Conservation (phyloP, 1,284 basidiomycete species). For the Boletus sp. region DNA sequence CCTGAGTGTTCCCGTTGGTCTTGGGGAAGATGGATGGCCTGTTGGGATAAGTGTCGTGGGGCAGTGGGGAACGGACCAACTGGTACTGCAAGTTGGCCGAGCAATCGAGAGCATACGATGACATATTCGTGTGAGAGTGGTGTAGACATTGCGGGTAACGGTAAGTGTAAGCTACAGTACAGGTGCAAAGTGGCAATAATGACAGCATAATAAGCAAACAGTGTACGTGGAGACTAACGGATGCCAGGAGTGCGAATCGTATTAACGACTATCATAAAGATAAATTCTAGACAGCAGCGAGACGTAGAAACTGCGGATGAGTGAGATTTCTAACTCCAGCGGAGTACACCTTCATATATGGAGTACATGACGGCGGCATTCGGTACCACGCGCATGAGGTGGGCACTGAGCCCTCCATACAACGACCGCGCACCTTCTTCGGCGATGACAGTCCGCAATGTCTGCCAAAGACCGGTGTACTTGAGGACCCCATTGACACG, state of each 20-base stretch:
- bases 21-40: constrained; percentile 73
- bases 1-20: constrained; percentile 66
- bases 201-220: constrained; percentile 22
- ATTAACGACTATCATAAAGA: constrained; percentile 23
- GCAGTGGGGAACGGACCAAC: constrained; percentile 87
- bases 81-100: constrained; percentile 62
- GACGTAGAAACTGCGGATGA: background rate
- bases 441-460: constrained; percentile 80
- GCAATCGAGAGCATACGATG: constrained; percentile 42
- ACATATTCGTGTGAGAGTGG: constrained; percentile 23
- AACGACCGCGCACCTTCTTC: constrained; percentile 90
- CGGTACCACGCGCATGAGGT: constrained; percentile 95
- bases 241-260: background rate
- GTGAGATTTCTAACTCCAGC: constrained; percentile 48
- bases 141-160: constrained; percentile 31
- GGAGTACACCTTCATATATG: constrained; percentile 77
- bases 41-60: constrained; percentile 85
- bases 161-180: constrained; percentile 29
- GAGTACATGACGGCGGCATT: constrained; percentile 98
- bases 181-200: constrained; percentile 13
- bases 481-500: constrained; percentile 73
- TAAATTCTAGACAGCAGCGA: constrained; percentile 24
- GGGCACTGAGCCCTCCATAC: constrained; percentile 94
- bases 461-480: constrained; percentile 89
- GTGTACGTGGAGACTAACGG: constrained; percentile 13